Evolutionary conservation across 2,329 filamentous ascomycete species (phyloP).

Genomic region (Talaromyces sp.): DNA sequence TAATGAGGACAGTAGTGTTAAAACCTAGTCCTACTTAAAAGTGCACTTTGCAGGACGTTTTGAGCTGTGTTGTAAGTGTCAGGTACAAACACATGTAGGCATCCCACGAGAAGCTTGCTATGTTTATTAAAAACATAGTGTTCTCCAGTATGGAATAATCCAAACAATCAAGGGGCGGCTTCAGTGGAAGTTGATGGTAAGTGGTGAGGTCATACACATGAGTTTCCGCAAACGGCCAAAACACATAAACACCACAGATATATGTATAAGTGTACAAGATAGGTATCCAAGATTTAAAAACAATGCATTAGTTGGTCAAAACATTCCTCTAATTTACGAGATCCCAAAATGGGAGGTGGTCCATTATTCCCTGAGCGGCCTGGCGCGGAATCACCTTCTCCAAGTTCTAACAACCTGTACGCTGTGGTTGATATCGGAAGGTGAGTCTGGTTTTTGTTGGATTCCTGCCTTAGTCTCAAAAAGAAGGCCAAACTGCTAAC

Average conservation of each 20-base stretch:
- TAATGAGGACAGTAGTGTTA: not conserved
- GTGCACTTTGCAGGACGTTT: no score
- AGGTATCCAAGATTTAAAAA: not conserved
- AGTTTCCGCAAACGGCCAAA: slow-evolving; percentile 6
- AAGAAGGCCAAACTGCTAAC: not conserved
- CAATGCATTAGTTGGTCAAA: not conserved
- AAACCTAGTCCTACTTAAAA: no score
- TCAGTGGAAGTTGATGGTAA: not conserved
- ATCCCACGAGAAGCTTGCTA: no score
- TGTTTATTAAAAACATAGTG: no score
- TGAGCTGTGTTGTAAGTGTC: no score
- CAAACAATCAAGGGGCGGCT: no score
- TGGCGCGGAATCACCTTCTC: not conserved
- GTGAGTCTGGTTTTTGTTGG: slow-evolving; percentile 20
- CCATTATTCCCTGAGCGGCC: slow-evolving; percentile 1
- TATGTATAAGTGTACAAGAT: not conserved
- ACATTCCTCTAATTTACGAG: not conserved
- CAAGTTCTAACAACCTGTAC: slow-evolving; percentile 25
- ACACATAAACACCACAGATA: not conserved
- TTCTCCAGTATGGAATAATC: no score
- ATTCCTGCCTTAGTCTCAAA: no score
- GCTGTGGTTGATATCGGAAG: slow-evolving; percentile 43
- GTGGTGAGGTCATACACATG: slow-evolving; percentile 8
- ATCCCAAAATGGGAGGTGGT: slow-evolving; percentile 6
- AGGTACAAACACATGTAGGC: no score